Base-by-base conservation (phyloP, 2,329 filamentous ascomycete genomes). In the Parastagonospora nodorum region DNA sequence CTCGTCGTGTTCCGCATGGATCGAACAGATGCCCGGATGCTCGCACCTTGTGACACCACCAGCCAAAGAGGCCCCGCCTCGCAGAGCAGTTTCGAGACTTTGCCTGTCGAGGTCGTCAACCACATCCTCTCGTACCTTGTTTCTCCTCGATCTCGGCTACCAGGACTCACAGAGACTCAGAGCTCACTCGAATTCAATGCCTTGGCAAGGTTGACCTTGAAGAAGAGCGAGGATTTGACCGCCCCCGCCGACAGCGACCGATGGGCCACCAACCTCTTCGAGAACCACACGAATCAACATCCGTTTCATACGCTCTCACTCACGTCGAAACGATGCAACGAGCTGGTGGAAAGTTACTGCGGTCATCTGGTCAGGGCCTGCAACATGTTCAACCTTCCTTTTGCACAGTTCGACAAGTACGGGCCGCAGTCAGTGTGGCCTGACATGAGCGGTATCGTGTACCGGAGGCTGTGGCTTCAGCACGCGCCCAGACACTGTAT, bases 331-430 rank as follows among this genome's bases (percentile, higher is more conserved):
- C 50, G 50, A 28, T 64, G 63, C 31, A 41, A 60, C 28, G 43
- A 42, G 14, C 43, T 62, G 0, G 62, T 71, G 14, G 64, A 71
- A 42, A 52, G 51, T 50, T 71, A 63, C 49, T 67, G 63, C 47
- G 51, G 48, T 3, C 63, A 69, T 47, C 42, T 68, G 8, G 66
- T 69, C 1, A 60, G 61, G 9, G 27, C 53, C 15, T 58, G 59
- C 58, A 69, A 69, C 47, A 53, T 53, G 44, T 70, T 70, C 58
- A 67, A 69, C 16, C 63, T 70, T 27, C 65, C 66, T 0, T 68
- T 67, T 46, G 47, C 55, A 4, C 60, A 58, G 2, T 45, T 60
- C 33, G 65, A 68, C 38, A 49, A 45, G 12, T 42, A 60, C 35
- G 64, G 65, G 7, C 28, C 53, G 2, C 40, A 51, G 1, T 54